Base-by-base conservation (phyloP, 768 basidiomycete genomes). In the Phylloporus arenicola region DNA sequence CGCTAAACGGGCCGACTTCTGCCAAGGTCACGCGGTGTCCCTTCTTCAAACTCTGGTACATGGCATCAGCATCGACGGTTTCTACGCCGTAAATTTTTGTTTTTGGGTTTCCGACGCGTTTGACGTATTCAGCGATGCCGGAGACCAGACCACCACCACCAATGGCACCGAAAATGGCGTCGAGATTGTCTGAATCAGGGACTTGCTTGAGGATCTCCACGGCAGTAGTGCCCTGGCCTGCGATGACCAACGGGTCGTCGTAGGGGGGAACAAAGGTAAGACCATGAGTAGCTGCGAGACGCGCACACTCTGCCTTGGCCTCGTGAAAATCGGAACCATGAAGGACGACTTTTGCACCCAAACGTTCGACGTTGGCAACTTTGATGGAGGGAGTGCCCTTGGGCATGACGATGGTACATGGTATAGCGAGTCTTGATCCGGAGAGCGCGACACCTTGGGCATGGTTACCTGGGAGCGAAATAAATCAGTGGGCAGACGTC, bases 351-450 rank as follows among this genome's bases (percentile, higher is more conserved):
- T 95, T 94, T 31, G 94, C 92, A 45, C 93, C 94, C 24, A 99
- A 75, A 19, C 95, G 86, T n/a, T 88, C 82, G 24, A 96, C 96
- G 61, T 95, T 97, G 52, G 83, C 77, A 64, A 94, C 90, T 73
- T 99, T 99, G 78, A 99, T 99, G 35, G 86, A 79, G 1, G 96
- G 96, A 3, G 96, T 98, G 13, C 83, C 90, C 37, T 85, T 74
- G 1, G 96, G 96, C 96, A 99, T 98, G 54, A 99, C 92, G 61
- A 99, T 98, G n/a, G 93, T 97, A 56, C 92, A 96, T 4, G 96
- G 92, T 53, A 98, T 88, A 30, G 79, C 80, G 25, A 99, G 81
- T 50, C 84, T 82, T 41, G 82, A 70, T 11, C 95, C 92, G n/a
- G 96, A 93, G 43, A 98, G 78, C 3, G 96, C 96, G 44, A 99